Evolutionary conservation across 352 stramenopile species (phyloP).

Genomic region (Globisporangium orthogonon): DNA sequence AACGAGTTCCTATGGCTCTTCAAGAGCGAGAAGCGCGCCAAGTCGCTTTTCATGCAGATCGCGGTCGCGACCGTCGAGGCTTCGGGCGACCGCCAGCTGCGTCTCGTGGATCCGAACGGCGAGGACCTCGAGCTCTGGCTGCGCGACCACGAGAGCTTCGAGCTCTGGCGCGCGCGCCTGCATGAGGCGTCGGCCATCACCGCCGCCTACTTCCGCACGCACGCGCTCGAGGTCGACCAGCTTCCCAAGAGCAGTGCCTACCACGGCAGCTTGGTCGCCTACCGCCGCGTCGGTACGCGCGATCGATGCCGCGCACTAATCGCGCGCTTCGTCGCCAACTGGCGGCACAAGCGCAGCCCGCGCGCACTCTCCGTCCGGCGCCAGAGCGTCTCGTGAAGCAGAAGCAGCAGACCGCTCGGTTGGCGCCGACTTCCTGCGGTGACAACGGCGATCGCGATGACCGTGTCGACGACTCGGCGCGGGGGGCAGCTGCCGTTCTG

Average conservation of each 20-base stretch:
- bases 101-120: conserved; percentile 67
- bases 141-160: conserved; percentile 42
- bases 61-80: conserved; percentile 61
- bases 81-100: conserved; percentile 56
- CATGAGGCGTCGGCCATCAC: conserved; percentile 57
- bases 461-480: not conserved
- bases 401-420: not conserved
- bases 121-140: conserved; percentile 75
- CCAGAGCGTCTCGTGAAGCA: not conserved
- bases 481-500: not conserved
- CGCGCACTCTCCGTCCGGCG: not conserved
- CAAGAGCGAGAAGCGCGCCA: conserved; percentile 47
- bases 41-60: conserved; percentile 69
- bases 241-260: conserved; percentile 59
- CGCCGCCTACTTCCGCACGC: conserved; percentile 56
- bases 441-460: not conserved
- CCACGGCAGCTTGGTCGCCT: conserved; percentile 59
- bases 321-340: conserved; percentile 31
- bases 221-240: conserved; percentile 40
- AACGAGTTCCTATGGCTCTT: conserved; percentile 82
- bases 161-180: conserved; percentile 42
- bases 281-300: conserved; percentile 47
- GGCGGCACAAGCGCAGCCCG: conserved; percentile 19
- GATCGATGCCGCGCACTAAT: conserved; percentile 40
- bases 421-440: not conserved